These are phyloP conservation scores for barrel medic (Medicago truncatula) DNA, from an alignment of 306 rosid genomes.

Conservation along the genomic window DNA sequence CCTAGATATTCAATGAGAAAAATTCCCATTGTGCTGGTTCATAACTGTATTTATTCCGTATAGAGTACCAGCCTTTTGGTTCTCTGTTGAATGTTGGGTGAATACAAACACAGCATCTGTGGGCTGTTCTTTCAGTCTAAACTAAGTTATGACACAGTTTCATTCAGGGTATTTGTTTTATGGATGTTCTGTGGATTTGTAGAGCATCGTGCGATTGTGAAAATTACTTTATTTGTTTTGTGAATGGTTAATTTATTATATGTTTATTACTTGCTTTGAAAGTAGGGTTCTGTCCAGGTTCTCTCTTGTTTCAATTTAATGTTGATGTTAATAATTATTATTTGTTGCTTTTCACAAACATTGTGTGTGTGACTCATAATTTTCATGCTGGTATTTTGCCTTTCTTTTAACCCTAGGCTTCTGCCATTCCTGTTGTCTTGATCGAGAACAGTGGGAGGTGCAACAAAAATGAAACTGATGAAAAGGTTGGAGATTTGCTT, in stretches of 20 bases:
- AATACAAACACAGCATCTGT: background rate
- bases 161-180: constrained; percentile 16
- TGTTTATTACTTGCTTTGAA: background rate
- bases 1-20: background rate
- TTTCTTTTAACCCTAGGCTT: constrained; percentile 53
- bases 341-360: background rate
- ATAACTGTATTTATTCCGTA: background rate
- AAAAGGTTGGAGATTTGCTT: constrained; percentile 69
- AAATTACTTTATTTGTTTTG: constrained; percentile 4
- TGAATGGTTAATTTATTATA: background rate
- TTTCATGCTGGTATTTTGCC: constrained; percentile 21
- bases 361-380: background rate
- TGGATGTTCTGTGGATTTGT: constrained; percentile 20
- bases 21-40: background rate
- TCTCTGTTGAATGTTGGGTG: constrained; percentile 8
- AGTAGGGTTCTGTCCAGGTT: background rate
- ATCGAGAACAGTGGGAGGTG: constrained; percentile 97
- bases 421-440: constrained; percentile 75
- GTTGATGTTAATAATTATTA: background rate
- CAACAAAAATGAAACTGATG: constrained; percentile 79
- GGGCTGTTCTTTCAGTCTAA: constrained; percentile 11
- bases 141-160: background rate
- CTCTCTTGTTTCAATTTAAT: background rate
- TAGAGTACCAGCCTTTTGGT: background rate
- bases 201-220: constrained; percentile 7